Evolutionary conservation across 176 grass and related monocot genomes (phyloP), one percentile per base, ranked within the genome.

Genomic region (Juncus inflexus): DNA sequence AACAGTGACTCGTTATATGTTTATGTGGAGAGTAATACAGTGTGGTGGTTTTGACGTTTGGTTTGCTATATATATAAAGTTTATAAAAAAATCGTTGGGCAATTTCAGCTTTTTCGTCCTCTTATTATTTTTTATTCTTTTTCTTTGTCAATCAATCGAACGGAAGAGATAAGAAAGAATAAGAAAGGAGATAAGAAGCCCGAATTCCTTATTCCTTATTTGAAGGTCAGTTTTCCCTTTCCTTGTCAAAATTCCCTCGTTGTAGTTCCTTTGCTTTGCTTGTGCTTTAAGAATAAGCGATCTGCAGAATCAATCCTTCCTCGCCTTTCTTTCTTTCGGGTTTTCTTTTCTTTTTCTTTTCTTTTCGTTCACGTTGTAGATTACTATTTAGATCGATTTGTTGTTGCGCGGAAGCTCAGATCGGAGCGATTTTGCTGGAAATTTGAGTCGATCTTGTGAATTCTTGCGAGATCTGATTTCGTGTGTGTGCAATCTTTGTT

Each of bases 241-340:
- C 6, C 54, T 55, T 9, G 35, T 69, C 16, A 11, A 15, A 55
- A n/a, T 67, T 55, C 2, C 65, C 15, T 41, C 9, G 13, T 12
- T 10, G 7, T 12, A 52, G 7, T 1, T 28, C 19, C 3, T 70
- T 56, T 4, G 9, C 3, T 38, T 70, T 70, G 4, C 68, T 58
- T 71, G 35, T 42, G 55, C 68, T 59, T 71, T 2, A 71, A 42
- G 68, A 36, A 71, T 12, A 71, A 71, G 68, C 40, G 58, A 71
- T 14, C 9, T 42, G 2, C 54, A 37, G 68, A 28, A 71, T 71
- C 54, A 41, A 37, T 71, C 58, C 12, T 52, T 71, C 58, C 12
- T 47, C 9, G 43, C 6, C 9, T 47, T 47, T 47, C 43, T 47
- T 45, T 45, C 3, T 45, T 9, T 47, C 6, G 1, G 9, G 9